These are phyloP conservation scores for Phlegmacium glaucopus DNA, from an alignment of 768 basidiomycete genomes.

Conservation along the genomic window DNA sequence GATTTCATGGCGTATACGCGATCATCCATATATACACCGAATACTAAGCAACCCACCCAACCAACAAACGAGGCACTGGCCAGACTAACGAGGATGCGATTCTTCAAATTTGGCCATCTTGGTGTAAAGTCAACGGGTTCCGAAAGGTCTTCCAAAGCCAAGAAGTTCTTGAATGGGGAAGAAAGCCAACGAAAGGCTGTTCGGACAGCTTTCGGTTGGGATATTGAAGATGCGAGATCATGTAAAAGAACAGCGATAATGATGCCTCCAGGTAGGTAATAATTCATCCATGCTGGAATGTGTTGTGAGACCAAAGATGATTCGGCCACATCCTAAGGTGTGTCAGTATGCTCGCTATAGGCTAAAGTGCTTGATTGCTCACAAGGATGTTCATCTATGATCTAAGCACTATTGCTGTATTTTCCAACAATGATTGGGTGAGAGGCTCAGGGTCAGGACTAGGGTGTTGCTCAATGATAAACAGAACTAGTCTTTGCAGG, in stretches of 20 bases:
- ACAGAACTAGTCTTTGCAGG: neutral
- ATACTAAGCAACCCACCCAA: conserved; percentile 42
- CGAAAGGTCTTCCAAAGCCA: conserved; percentile 48
- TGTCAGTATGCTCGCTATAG: neutral
- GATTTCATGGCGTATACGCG: conserved; percentile 18
- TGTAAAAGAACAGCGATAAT: conserved; percentile 26
- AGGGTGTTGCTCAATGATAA: neutral
- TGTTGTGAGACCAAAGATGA: conserved; percentile 4
- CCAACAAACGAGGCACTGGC: conserved; percentile 35
- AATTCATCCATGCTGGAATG: conserved; percentile 15
- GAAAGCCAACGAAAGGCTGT: conserved; percentile 18
- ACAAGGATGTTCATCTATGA: conserved; percentile 14
- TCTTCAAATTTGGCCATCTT: conserved; percentile 25
- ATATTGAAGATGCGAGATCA: conserved; percentile 23
- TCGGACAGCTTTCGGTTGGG: conserved; percentile 23
- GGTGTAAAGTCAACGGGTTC: conserved; percentile 31
- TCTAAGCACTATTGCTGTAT: too few relatives aligned
- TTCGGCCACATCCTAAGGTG: neutral
- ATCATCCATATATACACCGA: conserved; percentile 26
- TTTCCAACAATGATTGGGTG: too few relatives aligned
- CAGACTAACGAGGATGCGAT: conserved; percentile 31
- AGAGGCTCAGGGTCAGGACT: neutral
- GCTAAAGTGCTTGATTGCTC: conserved; percentile 4
- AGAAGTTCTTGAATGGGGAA: conserved; percentile 50
- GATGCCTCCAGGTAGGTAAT: conserved; percentile 24